Conservation (phyloP, 2,329 filamentous ascomycete species). For the Mycosphaerella sp. region DNA sequence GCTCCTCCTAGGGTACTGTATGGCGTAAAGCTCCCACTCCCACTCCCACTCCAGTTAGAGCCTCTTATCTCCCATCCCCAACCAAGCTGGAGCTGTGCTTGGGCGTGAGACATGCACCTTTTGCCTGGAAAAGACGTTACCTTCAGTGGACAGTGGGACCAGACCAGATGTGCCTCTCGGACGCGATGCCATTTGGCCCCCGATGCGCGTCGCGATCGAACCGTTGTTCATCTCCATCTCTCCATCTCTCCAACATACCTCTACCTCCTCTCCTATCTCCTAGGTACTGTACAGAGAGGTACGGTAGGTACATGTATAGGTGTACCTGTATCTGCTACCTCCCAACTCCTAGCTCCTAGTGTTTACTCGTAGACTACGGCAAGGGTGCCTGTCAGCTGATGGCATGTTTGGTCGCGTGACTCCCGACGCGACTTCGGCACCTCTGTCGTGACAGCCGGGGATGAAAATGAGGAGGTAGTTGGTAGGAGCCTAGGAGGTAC, state of each 20-base stretch:
- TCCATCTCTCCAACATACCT: too few relatives aligned
- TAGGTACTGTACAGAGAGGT: too few relatives aligned
- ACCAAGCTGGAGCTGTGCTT: neutral
- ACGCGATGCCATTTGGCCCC: neutral
- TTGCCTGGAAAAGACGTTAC: neutral
- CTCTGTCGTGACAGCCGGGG: neutral
- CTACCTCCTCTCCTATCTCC: too few relatives aligned
- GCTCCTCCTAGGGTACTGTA: too few relatives aligned
- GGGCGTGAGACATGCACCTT: constrained; percentile 1
- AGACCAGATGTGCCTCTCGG: neutral
- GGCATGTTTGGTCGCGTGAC: neutral
- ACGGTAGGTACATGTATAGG: neutral
- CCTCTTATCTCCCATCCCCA: too few relatives aligned
- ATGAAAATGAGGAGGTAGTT: too few relatives aligned
- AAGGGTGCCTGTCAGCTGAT: neutral
- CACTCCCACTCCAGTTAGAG: too few relatives aligned
- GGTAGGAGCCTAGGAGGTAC: too few relatives aligned
- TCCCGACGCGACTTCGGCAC: neutral
- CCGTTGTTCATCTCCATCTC: neutral
- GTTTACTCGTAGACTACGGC: neutral
- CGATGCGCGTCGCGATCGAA: neutral
- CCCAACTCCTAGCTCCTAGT: neutral
- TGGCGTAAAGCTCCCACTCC: too few relatives aligned
- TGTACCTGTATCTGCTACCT: neutral
- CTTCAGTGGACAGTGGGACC: neutral